Percentiles rank a stretch among this genome's conserved stretches.
Conservation (phyloP, 2,329 filamentous ascomycete species). For the Aspergillus sp. region DNA sequence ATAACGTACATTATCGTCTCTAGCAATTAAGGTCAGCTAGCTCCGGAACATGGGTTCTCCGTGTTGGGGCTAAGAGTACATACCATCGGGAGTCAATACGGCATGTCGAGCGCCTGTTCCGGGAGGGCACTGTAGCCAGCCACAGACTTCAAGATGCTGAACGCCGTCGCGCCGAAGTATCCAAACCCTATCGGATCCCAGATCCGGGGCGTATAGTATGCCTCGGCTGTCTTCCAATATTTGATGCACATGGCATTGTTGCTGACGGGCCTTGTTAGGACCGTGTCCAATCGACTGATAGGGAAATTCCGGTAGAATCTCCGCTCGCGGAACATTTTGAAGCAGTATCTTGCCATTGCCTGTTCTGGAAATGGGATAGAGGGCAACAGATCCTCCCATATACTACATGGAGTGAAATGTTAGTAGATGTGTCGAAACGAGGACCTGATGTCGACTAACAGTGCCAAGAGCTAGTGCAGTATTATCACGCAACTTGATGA, state of each 20-base stretch:
- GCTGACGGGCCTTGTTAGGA: neutral
- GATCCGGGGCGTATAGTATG: neutral
- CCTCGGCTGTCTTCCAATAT: constrained; percentile 1
- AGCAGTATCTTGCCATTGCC: neutral
- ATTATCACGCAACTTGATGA: neutral
- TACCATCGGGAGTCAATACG: constrained; percentile 3
- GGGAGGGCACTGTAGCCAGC: constrained; percentile 5
- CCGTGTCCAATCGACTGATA: neutral
- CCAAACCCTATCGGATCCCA: constrained; percentile 4
- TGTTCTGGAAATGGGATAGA: neutral
- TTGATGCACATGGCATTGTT: constrained; percentile 4
- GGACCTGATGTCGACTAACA: neutral
- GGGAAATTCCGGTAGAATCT: neutral
- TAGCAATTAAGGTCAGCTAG: neutral
- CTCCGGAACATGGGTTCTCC: neutral
- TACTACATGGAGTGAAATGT: neutral
- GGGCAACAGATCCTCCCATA: neutral
- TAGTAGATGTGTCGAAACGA: no score
- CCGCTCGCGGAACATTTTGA: neutral
- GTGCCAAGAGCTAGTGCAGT: neutral
- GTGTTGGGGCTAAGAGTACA: neutral
- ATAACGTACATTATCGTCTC: constrained; percentile 3
- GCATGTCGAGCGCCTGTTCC: constrained; percentile 1
- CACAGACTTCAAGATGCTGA: neutral
- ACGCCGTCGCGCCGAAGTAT: neutral